These are phyloP conservation scores for Macaranga tanarius DNA, from an alignment of 441 rosid species.

Conservation along the genomic window DNA sequence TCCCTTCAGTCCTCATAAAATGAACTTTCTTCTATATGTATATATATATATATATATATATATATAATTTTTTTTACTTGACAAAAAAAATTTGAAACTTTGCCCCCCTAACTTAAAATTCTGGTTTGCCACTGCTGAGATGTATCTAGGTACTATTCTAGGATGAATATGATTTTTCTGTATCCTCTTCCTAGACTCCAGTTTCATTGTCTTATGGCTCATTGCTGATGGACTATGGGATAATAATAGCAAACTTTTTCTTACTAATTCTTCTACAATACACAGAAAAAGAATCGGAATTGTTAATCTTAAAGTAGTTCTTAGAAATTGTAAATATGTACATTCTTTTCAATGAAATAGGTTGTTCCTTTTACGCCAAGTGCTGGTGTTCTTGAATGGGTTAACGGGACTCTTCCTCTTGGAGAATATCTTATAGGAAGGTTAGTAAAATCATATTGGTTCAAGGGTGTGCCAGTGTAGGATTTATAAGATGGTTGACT, in stretches of 20 bases:
- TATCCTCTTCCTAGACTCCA: not conserved
- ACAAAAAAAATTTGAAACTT: too few species aligned
- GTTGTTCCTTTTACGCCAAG: conserved; percentile 98
- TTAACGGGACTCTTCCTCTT: conserved; percentile 93
- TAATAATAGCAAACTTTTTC: not conserved
- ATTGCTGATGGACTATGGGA: not conserved
- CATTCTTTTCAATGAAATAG: conserved; percentile 42
- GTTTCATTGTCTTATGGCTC: not conserved
- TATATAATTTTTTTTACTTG: too few species aligned
- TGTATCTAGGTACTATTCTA: not conserved
- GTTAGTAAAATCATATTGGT: conserved; percentile 38
- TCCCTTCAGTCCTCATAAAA: too few species aligned
- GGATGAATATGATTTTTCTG: not conserved
- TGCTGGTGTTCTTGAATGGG: conserved; percentile 99
- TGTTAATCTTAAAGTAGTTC: not conserved
- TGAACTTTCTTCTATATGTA: too few species aligned
- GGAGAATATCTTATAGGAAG: conserved; percentile 97
- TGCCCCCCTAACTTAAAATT: too few species aligned
- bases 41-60: too few species aligned
- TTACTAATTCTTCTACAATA: not conserved
- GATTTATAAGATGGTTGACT: conserved; percentile 17
- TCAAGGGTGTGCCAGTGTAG: conserved; percentile 12
- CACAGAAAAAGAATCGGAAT: not conserved
- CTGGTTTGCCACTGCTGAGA: too few species aligned
- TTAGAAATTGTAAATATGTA: conserved; percentile 6